These are phyloP conservation scores for grape (Vitis vinifera) DNA, from an alignment of 164 flowering plant genomes.

Conservation along the genomic window DNA sequence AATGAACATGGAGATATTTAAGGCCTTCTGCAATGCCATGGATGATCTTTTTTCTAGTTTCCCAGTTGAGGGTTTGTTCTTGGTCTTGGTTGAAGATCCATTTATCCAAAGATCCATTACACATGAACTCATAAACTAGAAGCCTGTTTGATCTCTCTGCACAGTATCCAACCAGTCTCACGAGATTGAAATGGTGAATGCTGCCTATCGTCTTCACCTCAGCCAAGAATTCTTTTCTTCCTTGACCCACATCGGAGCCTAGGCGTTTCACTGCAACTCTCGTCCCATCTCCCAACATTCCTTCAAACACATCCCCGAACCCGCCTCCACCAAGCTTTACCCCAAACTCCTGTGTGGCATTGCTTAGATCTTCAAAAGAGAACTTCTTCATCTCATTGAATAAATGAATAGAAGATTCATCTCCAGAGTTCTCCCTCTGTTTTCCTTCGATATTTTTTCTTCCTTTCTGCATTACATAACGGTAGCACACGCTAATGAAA, in stretches of 20 bases:
- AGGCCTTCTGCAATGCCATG: conserved; percentile 15
- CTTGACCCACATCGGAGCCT: neutral
- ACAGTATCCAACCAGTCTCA: conserved; percentile 13
- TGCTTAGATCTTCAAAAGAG: conserved; percentile 1
- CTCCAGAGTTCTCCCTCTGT: neutral
- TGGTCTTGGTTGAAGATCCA: conserved; percentile 9
- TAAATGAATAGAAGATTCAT: neutral
- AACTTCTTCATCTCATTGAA: neutral
- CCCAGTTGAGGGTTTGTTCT: conserved; percentile 9
- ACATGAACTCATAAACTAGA: conserved; percentile 19
- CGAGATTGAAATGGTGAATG: conserved; percentile 15
- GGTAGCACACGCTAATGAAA: neutral
- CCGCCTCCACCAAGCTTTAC: conserved; percentile 21
- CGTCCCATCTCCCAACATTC: conserved; percentile 8
- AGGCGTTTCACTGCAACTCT: conserved; percentile 13
- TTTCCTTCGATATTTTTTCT: neutral
- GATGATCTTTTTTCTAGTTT: conserved; percentile 4
- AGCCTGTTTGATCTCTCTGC: conserved; percentile 10
- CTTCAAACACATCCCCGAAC: conserved; percentile 21
- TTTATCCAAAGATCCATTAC: conserved; percentile 22
- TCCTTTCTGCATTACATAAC: too few species aligned
- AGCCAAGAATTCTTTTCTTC: conserved; percentile 10
- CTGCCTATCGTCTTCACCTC: conserved; percentile 16
- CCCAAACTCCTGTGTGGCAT: neutral
- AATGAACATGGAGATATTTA: conserved; percentile 11